Base-by-base conservation (phyloP, 129 eudicot genomes). In the Calendula officinalis region DNA sequence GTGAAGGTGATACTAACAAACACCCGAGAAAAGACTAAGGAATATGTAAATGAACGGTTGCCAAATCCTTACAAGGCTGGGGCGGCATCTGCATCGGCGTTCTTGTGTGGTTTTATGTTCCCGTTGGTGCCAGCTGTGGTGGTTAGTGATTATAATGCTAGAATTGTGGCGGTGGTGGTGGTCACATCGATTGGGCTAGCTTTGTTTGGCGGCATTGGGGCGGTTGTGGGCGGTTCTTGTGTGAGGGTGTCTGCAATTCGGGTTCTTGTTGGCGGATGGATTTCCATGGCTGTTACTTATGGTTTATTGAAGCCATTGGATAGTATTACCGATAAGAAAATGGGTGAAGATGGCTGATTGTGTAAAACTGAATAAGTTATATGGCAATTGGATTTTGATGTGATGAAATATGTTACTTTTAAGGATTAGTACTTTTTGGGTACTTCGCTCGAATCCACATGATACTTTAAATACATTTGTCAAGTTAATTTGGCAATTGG, bases 231-330 rank as follows among this genome's bases (percentile, higher is more conserved):
- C 4, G 84, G 89, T n/a, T 80, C 80, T 7, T 64, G 77, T 17
- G 68, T 78, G 45, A 66, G 80, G 65, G 70, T 64, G 3, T 80
- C 90, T 3, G 89, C 86, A 3, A 12, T 56, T 30, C 75, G 89
- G 65, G 86, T 86, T 41, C 36, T 86, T 8, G 9, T 80, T 67
- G 95, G 95, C 68, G 95, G 86, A 62, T 86, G 95, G 89, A 69
- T 86, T 45, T 75, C 84, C 8, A 86, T 86, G 95, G 89, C 77
- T 46, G 66, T 83, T 52, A 83, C 87, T 27, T 83, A 86, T 56
- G 66, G 81, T 16, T 69, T 83, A 64, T 71, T 86, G 60, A 83
- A 83, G 81, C 84, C 86, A 36, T 83, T 86, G 14, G 82, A 80
- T 72, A 27, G 60, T 60, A 50, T 73, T 54, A 57, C 60, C 16